Evolutionary conservation across 2,329 filamentous ascomycete species (phyloP).

Genomic region (Madurella fahalii): DNA sequence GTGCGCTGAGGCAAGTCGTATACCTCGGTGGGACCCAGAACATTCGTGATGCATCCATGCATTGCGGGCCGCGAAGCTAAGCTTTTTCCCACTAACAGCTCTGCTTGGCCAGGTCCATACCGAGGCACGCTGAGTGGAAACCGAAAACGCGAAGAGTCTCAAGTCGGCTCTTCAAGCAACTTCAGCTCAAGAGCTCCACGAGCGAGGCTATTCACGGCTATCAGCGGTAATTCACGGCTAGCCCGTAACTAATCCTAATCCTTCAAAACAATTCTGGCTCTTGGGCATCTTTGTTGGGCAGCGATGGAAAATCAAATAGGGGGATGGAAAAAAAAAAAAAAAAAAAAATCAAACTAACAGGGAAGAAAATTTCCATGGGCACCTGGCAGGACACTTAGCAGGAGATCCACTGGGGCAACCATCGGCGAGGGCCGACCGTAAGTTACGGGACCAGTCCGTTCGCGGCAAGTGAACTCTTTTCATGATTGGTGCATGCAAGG

Average conservation of each 20-base stretch:
- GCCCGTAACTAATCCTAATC: not conserved
- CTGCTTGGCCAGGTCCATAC: not conserved
- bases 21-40: conserved; percentile 10
- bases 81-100: conserved; percentile 1
- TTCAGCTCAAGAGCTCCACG: not conserved
- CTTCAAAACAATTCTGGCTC: not conserved
- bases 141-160: not conserved
- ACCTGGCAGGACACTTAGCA: too few relatives aligned
- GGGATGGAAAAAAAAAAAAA: not conserved
- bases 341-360: too few relatives aligned
- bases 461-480: not conserved
- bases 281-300: not conserved
- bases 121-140: conserved; percentile 6
- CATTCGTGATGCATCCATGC: conserved; percentile 9
- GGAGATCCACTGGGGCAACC: too few relatives aligned
- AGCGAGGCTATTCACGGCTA: conserved; percentile 11
- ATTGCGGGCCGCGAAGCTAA: conserved; percentile 4
- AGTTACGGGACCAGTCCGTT: not conserved
- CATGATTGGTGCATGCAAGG: conserved; percentile 4
- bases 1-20: conserved; percentile 42
- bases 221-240: conserved; percentile 12
- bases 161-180: not conserved
- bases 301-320: not conserved
- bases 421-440: too few relatives aligned
- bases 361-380: too few relatives aligned